Evolutionary conservation across 371 early-diverging fungal species (phyloP), one percentile per base, ranked within the genome.

Genomic region (Smittium mucronatum): DNA sequence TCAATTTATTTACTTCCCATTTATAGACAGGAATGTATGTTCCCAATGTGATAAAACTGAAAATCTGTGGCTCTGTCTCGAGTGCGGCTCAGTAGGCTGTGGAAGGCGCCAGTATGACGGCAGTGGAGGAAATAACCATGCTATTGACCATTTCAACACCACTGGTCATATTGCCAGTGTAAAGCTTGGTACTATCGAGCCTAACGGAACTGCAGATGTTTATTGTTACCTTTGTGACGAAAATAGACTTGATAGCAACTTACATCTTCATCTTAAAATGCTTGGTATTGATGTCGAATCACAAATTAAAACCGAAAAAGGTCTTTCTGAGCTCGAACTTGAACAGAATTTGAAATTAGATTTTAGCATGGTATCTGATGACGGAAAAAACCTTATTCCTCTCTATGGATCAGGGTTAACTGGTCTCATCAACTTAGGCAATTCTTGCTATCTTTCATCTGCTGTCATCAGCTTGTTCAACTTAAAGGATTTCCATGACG

Each of bases 81-180:
- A 80, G 0, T 92, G 92, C 70, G 92, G 92, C 26, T 83, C 81
- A 57, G 80, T 90, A 2, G 90, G 89, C 2, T 92, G 92, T 75
- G 92, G 92, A 35, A 85, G 92, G 65, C 83, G 86, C 69, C 99
- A 99, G 77, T 95, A 87, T 77, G 98, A 93, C 61, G 99, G 99
- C 1, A 79, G 87, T n/a, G 95, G 95, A n/a, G 99, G 99, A n/a
- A 99, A 99, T 78, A 93, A 95, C 33, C 99, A 99, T 79, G 98
- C 90, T 1, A 73, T 93, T 61, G 84, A 82, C 0, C 99, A 99
- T 81, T 95, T 82, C 76, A 85, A 92, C 59, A 70, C 79, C 21
- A 92, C 92, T 0, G 87, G 86, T 0, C 99, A 99, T 76, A 83
- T 84, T 15, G 87, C 94, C 0, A 86, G 90, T 61, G 88, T 90